A percentile compares a stretch with the other conserved stretches of the same genome.
Evolutionary conservation across 2,329 filamentous ascomycete species (phyloP).

Genomic region (Fusarium sp.): DNA sequence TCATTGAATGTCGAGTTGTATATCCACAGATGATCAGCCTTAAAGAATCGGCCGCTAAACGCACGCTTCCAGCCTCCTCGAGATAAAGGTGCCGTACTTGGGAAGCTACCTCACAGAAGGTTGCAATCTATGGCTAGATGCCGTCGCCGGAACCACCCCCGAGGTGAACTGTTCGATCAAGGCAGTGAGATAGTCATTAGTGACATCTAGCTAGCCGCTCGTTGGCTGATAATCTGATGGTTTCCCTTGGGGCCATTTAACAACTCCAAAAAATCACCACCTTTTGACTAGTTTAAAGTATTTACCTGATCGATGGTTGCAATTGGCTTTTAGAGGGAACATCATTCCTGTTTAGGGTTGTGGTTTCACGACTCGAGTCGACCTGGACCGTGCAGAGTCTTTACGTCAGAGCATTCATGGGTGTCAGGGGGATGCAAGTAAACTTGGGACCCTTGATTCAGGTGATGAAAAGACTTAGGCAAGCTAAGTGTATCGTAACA

Average conservation of each 20-base stretch:
- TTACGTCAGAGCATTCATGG: conserved; percentile 27
- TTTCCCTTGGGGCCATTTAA: not conserved
- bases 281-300: conserved; percentile 20
- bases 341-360: conserved; percentile 9
- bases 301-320: not conserved
- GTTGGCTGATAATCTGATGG: conserved; percentile 8
- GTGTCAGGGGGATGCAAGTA: not conserved
- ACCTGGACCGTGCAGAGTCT: conserved; percentile 16
- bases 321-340: conserved; percentile 5
- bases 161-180: not conserved
- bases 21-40: conserved; percentile 9
- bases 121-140: not conserved
- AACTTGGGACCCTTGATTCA: not conserved
- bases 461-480: not conserved
- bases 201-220: conserved; percentile 19
- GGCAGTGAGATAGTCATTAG: not conserved
- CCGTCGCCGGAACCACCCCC: conserved; percentile 5
- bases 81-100: not conserved
- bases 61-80: conserved; percentile 1
- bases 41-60: not conserved
- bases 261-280: conserved; percentile 19
- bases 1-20: not conserved
- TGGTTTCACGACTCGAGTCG: conserved; percentile 13
- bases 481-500: not conserved
- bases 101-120: not conserved